Evolutionary conservation across 768 basidiomycete species (phyloP), one percentile per base, ranked within the genome.

Genomic region (Leccinum uliginosum): DNA sequence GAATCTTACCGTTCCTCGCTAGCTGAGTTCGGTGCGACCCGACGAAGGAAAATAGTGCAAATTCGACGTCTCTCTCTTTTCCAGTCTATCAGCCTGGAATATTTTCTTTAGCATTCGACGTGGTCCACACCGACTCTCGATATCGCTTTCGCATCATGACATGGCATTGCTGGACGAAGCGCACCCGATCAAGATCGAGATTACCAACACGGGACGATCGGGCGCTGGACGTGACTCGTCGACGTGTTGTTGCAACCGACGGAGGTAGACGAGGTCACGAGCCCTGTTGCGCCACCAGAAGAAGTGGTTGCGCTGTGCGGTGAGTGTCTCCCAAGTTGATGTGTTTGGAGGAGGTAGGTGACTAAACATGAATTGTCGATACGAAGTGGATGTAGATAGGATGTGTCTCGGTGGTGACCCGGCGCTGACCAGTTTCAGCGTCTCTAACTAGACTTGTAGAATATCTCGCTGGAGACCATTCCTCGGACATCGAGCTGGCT

Each of bases 161-260:
- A 88, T 89, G 0, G 92, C 91, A 1, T 91, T 87, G 68, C 71
- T 96, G 34, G 86, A 89, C 59, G 94, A 97, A 69, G 78, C 81
- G 46, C 90, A 89, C 65, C 84, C 89, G 0, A 86, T 98, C 61
- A 66, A 69, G 11, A 75, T 98, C 35, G 76, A 83, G 47, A 77
- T 96, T 15, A 81, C 73, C 4, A 97, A 94, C 66, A 65, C 74
- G 4, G 4, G 93, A 97, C 66, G 81, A 82, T 47, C 76, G 83
- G 21, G 78, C 85, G 24, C 71, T 98, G 12, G 83, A 89, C 17
- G 73, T 92, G 14, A 73, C 78, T 10, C 5, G 74, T 93, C 12
- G 90, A 93, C 55, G 80, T 90, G 5, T 75, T 96, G 54, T 71
- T 98, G 32, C 91, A 92, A 54, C 93, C 93, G 2, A 80, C 82